Percentiles rank a stretch among this genome's conserved stretches.
Evolutionary conservation across 179 eudicot species (phyloP).

Genomic region (Gypsophila paniculata): DNA sequence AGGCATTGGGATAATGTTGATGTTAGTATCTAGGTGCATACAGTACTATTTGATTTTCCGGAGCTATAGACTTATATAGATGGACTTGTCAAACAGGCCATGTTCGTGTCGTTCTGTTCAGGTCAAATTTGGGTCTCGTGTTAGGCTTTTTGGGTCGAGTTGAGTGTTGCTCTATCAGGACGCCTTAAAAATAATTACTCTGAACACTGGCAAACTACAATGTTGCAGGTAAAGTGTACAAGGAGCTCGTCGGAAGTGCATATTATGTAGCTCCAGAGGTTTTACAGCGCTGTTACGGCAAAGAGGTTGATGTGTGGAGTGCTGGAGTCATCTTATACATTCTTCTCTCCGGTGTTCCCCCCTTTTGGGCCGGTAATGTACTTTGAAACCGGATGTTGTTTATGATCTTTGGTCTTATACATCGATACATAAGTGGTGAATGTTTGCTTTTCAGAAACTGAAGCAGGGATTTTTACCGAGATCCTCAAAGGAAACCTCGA

Average conservation of each 20-base stretch:
- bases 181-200: too few species aligned
- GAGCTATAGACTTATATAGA: too few species aligned
- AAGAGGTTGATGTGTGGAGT: conserved; percentile 84
- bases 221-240: conserved; percentile 52
- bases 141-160: too few species aligned
- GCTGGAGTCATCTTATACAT: conserved; percentile 75
- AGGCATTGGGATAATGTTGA: too few species aligned
- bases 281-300: conserved; percentile 52
- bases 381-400: not conserved
- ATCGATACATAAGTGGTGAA: not conserved
- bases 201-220: not conserved
- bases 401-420: not conserved
- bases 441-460: conserved; percentile 44
- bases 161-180: too few species aligned
- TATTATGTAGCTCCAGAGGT: conserved; percentile 86
- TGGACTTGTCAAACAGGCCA: too few species aligned
- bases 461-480: conserved; percentile 58
- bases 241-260: conserved; percentile 66
- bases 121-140: too few species aligned
- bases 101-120: too few species aligned
- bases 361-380: conserved; percentile 66
- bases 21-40: too few species aligned
- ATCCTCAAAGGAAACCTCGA: conserved; percentile 24
- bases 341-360: conserved; percentile 68
- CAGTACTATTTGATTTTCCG: too few species aligned